Conservation (phyloP, 208 protist genomes). For the Leishmania arabica region DNA sequence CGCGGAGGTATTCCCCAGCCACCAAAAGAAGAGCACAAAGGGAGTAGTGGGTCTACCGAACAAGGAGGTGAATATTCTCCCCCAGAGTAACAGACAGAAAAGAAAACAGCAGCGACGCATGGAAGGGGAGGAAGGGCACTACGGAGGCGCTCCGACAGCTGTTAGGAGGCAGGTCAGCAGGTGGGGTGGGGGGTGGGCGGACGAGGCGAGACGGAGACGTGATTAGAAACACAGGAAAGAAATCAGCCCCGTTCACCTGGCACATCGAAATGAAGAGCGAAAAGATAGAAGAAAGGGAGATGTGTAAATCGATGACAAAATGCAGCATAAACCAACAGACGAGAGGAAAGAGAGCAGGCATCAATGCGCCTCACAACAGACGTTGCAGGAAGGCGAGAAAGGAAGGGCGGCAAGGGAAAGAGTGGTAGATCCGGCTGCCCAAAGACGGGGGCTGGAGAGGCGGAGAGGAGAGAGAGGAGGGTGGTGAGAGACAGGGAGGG, state of each 20-base stretch:
- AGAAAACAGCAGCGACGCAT: background rate
- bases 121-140: background rate
- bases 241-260: background rate
- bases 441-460: background rate
- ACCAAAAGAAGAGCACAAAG: background rate
- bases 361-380: too few relatives aligned
- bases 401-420: background rate
- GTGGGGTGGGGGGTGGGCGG: background rate
- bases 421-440: too few relatives aligned
- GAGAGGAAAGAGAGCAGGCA: background rate
- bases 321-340: background rate
- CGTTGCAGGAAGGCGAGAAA: background rate
- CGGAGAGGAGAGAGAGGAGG: background rate
- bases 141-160: background rate
- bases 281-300: background rate
- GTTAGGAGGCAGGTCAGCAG: background rate
- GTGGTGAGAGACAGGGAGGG: too few relatives aligned
- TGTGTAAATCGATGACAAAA: background rate
- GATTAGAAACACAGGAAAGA: background rate
- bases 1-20: too few relatives aligned
- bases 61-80: background rate
- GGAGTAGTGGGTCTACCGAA: background rate
- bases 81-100: background rate
- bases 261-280: background rate
- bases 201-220: background rate